These are phyloP conservation scores for Striga hermonthica DNA, from an alignment of 305 asterid genomes.

Conservation along the genomic window DNA sequence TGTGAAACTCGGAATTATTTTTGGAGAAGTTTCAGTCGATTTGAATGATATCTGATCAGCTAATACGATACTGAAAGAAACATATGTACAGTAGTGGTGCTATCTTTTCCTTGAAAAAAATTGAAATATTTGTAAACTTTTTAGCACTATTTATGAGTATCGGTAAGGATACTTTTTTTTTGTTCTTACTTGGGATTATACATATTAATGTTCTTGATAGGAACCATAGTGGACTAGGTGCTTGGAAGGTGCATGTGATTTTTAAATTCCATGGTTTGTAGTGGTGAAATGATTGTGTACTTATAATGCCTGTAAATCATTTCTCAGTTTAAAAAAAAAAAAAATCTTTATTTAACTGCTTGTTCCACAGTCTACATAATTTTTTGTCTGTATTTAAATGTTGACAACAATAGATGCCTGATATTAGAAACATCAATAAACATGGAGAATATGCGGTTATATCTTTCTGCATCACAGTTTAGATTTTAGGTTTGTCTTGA, in stretches of 20 bases:
- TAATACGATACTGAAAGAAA: not conserved
- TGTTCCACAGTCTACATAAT: not conserved
- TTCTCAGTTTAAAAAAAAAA: not conserved
- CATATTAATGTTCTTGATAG: not conserved
- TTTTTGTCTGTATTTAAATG: not conserved
- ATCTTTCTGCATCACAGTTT: not conserved
- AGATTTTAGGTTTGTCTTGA: not conserved
- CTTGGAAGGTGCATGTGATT: not conserved
- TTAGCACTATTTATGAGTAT: too few relatives aligned
- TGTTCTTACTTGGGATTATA: too few relatives aligned
- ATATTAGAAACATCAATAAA: not conserved
- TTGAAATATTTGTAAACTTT: too few relatives aligned
- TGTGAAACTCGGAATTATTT: not conserved
- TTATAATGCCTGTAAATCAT: not conserved
- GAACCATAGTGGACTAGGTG: not conserved
- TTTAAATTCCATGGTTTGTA: constrained; percentile 1
- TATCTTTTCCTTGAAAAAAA: too few relatives aligned
- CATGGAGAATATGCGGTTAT: not conserved
- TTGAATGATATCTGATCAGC: not conserved
- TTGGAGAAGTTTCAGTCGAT: not conserved
- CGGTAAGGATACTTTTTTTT: too few relatives aligned
- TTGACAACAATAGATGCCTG: not conserved
- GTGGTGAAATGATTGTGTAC: not conserved
- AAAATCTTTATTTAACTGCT: not conserved
- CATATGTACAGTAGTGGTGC: not conserved